Evolutionary conservation across 345 rosid genomes (phyloP), one percentile per base, ranked within the genome.

Genomic region (Mallotus nudiflorus): DNA sequence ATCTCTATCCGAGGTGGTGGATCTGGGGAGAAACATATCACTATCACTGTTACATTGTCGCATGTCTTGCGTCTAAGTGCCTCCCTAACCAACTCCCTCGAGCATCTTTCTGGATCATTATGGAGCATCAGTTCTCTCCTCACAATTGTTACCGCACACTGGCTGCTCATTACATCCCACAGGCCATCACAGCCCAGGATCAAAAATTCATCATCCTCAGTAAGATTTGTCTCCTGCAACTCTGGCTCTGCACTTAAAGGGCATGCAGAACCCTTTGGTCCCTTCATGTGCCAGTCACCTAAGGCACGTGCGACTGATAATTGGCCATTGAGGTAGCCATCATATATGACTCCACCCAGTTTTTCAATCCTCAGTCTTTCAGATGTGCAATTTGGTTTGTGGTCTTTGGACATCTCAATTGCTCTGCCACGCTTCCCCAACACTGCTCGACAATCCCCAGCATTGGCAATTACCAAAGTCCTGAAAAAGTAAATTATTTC

Each of bases 161-260:
- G 97, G 68, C 99, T 95, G 78, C 90, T 94, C 96, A 91, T 94
- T 42, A 94, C 98, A 82, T 94, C 98, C 98, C 98, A 94, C 72
- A 94, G 78, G 73, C 98, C 98, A 65, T 94, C 98, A 55, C 98
- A 90, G 40, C 97, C 98, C 88, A 94, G 88, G 69, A 95, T 86
- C 85, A 91, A 81, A 89, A 92, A 95, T 85, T 95, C 99, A 46
- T 95, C 99, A 3, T 95, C 99, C 70, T 89, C 97, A 0, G 86
- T 83, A 62, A 95, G 71, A 45, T 79, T 75, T 6, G 82, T 67
- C 77, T 87, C 96, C 77, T 87, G 90, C 78, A 95, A 66, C 77
- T 95, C 99, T 0, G 97, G 97, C 77, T 95, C 99, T 4, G 97
- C 90, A 53, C 87, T 95, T 19, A 95, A 78, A 39, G 97, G 99